Percentiles rank a stretch among this genome's conserved stretches.
Evolutionary conservation across 1,139 yeast species (phyloP).

Genomic region (Candida sp.): DNA sequence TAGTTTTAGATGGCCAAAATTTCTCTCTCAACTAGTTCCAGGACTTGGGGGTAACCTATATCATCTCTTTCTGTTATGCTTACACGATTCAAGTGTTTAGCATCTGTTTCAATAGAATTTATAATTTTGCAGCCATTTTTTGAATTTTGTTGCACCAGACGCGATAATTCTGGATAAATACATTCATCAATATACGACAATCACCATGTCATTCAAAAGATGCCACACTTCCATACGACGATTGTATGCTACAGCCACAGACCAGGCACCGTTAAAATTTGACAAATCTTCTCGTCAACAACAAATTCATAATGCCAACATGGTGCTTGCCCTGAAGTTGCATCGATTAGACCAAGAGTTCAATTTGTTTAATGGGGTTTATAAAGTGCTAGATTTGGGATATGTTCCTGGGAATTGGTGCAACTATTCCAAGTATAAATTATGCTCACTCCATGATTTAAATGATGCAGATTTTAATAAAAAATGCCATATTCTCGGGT

Average conservation of each 20-base stretch:
- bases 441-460: conserved; percentile 25
- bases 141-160: too few species aligned
- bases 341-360: conserved; percentile 26
- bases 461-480: conserved; percentile 49
- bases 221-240: neutral
- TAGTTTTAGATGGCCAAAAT: too few species aligned
- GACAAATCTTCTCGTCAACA: conserved; percentile 18
- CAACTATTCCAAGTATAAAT: conserved; percentile 54
- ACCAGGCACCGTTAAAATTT: neutral
- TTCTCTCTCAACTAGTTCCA: too few species aligned
- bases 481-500: conserved; percentile 73
- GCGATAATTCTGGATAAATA: too few species aligned
- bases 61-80: too few species aligned
- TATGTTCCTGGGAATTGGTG: conserved; percentile 98
- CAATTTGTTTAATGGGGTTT: conserved; percentile 21
- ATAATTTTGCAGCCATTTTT: too few species aligned
- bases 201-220: too few species aligned
- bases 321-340: conserved; percentile 22
- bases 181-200: too few species aligned
- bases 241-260: neutral
- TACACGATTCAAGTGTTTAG: too few species aligned
- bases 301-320: conserved; percentile 19
- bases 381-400: conserved; percentile 50
- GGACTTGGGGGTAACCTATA: too few species aligned
- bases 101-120: too few species aligned